These are phyloP conservation scores for Carex parvula DNA, from an alignment of 176 grass and related monocot genomes.

Conservation along the genomic window DNA sequence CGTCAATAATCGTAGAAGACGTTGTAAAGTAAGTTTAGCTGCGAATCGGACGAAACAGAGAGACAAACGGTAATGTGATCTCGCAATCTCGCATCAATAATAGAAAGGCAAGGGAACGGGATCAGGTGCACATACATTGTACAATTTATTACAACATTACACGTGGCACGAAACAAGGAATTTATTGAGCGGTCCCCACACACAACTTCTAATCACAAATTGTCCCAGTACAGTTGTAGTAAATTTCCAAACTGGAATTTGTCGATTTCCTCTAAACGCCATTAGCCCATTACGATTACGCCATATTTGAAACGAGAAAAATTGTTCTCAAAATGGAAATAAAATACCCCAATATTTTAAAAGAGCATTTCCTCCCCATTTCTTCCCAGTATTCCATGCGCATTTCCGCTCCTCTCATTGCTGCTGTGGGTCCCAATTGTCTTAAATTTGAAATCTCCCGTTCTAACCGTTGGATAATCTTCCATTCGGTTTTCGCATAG, in stretches of 20 bases:
- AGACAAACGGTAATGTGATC: not conserved
- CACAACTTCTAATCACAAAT: not conserved
- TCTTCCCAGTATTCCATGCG: not conserved
- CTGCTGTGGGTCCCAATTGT: not conserved
- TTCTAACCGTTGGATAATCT: conserved; percentile 3
- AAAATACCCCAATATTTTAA: not conserved
- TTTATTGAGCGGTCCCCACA: not conserved
- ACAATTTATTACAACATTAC: not conserved
- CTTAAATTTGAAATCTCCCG: conserved; percentile 11
- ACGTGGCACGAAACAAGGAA: not conserved
- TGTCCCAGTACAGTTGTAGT: not conserved
- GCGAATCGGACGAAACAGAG: not conserved
- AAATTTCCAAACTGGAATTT: conserved; percentile 18
- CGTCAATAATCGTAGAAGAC: not conserved
- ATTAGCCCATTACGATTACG: not conserved
- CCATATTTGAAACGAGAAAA: conserved; percentile 9
- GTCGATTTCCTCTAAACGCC: not conserved
- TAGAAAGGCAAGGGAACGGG: not conserved
- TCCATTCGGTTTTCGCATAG: not conserved
- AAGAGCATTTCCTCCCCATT: not conserved
- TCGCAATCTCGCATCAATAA: not conserved
- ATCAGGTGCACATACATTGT: not conserved
- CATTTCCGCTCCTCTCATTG: not conserved
- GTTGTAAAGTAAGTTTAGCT: not conserved
- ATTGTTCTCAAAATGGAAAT: not conserved